A percentile compares a stretch with the other conserved stretches of the same genome.
phyloP scores from a whole-genome alignment of 2,329 filamentous ascomycete species.

The Claviceps capensis region DNA sequence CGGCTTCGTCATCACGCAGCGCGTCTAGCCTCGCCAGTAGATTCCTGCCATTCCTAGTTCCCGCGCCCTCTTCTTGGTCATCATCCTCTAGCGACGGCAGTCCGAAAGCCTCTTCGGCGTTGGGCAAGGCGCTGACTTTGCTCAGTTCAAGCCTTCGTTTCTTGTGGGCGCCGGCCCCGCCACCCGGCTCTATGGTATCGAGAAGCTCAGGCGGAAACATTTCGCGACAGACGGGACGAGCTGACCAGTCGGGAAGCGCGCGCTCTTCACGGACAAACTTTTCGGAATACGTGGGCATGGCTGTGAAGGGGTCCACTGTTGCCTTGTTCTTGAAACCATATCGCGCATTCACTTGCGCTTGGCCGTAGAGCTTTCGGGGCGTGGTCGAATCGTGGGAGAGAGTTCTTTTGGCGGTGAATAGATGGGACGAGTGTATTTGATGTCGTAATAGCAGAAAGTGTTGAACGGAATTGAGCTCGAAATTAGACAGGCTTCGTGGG shows the following conservation, averaged over 20 bases:
- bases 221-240: conserved; percentile 34
- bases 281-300: conserved; percentile 44
- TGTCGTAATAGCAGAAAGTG: conserved; percentile 42
- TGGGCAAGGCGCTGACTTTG: conserved; percentile 32
- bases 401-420: conserved; percentile 42
- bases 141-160: conserved; percentile 33
- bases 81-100: conserved; percentile 16
- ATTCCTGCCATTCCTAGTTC: conserved; percentile 19
- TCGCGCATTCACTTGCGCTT: conserved; percentile 43
- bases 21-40: conserved; percentile 31
- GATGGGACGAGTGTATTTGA: conserved; percentile 38
- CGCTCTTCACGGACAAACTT: conserved; percentile 38
- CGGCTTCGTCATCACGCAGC: conserved; percentile 35
- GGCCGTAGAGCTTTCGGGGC: conserved; percentile 34
- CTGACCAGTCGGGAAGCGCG: conserved; percentile 38
- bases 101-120: conserved; percentile 37
- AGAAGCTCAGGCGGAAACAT: conserved; percentile 44
- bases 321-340: conserved; percentile 42
- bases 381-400: conserved; percentile 25
- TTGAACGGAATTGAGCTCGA: conserved; percentile 34
- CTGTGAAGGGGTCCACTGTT: conserved; percentile 43
- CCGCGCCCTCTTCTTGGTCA: conserved; percentile 17
- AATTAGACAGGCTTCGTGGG: conserved; percentile 27
- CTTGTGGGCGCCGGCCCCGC: conserved; percentile 22
- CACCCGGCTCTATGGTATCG: conserved; percentile 35